Evolutionary conservation across 345 rosid genomes (phyloP), one percentile per base, ranked within the genome.

Genomic region (Populus deltoides): DNA sequence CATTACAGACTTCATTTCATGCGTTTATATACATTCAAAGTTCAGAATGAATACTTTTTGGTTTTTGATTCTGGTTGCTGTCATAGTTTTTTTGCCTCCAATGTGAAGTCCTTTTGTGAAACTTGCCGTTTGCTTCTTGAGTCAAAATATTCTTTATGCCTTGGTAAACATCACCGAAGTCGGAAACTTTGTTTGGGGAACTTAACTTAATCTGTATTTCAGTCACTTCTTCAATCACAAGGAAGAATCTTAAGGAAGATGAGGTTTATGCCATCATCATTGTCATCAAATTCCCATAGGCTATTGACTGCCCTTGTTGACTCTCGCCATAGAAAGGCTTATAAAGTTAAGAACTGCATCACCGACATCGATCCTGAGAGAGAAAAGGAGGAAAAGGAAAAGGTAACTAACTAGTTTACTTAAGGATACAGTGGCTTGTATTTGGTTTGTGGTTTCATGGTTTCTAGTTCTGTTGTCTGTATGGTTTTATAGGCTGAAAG

Each of bases 301-400:
- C 83, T 90, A 76, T 84, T 96, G 91, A 96, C 98, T 76, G 98
- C 97, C 81, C 93, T 96, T 85, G 95, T 96, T 78, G 99, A 96
- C 76, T 91, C 97, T 61, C 92, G 92, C 77, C 97, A 96, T 71
- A 93, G 90, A 82, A 96, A 92, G 86, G 84, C 78, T 55, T 92
- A 85, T 79, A 96, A 93, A 85, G 99, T 96, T 72, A 96, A 96
- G 89, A 93, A 96, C 86, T 93, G 98, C 76, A 75, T 96, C 81
- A 96, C 99, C 39, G 99, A 93, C 88, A 92, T 96, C 80, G 99
- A 96, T 83, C 99, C 99, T 75, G 99, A 96, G 90, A 93, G 92
- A 86, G 99, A 92, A 83, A 96, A 93, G 85, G 99, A 96, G 85
- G 94, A 93, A 81, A 91, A 91, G 80, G 99, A 96, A 83, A 96